Evolutionary conservation across 805 yeast species (phyloP).

Genomic region (Teunomyces atbi): DNA sequence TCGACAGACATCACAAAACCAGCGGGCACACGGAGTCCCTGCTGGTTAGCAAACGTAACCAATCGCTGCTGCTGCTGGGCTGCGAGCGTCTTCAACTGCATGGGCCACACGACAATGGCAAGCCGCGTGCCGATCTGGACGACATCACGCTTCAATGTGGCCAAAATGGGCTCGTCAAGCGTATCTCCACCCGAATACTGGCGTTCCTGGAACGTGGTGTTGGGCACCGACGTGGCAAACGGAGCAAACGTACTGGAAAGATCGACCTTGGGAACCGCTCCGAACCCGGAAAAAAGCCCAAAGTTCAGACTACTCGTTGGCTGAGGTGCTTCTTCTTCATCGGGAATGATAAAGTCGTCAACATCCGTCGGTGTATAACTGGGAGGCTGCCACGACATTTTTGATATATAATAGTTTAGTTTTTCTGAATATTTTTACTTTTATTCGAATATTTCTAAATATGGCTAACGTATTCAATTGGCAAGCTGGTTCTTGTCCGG

Average conservation of each 20-base stretch:
- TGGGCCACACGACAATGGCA: constrained; percentile 44
- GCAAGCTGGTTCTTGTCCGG: constrained; percentile 11
- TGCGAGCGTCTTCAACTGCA: constrained; percentile 38
- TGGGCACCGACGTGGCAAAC: constrained; percentile 18
- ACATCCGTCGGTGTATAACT: constrained; percentile 16
- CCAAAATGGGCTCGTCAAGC: constrained; percentile 64
- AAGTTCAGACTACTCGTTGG: neutral
- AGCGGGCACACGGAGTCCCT: constrained; percentile 36
- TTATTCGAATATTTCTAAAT: constrained; percentile 5
- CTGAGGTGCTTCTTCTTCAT: constrained; percentile 22
- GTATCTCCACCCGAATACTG: constrained; percentile 70
- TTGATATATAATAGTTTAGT: neutral
- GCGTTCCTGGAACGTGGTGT: constrained; percentile 39
- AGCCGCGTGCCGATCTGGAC: constrained; percentile 35
- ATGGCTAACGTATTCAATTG: constrained; percentile 14
- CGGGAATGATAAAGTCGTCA: constrained; percentile 38
- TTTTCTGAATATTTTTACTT: neutral
- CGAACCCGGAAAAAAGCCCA: constrained; percentile 10
- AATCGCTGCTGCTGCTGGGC: constrained; percentile 31
- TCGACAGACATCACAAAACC: constrained; percentile 32
- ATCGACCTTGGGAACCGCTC: constrained; percentile 32
- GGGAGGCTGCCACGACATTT: constrained; percentile 10
- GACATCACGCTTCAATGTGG: constrained; percentile 47
- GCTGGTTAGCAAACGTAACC: constrained; percentile 32
- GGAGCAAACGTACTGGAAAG: constrained; percentile 36